Evolutionary conservation across 441 rosid genomes (phyloP).

Genomic region (Euphorbia schlechtendalii): DNA sequence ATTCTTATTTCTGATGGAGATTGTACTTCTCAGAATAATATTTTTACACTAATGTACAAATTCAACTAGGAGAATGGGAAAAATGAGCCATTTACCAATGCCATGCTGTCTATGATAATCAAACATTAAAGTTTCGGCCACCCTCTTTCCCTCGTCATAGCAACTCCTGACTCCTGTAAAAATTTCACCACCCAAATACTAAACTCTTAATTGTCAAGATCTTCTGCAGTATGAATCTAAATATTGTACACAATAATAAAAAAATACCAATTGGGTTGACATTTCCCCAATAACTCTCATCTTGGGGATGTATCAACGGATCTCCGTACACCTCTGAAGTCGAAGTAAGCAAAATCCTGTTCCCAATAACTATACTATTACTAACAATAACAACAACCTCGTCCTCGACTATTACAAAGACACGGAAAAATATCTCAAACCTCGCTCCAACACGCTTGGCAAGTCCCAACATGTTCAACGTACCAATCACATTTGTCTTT

Average conservation of each 20-base stretch:
- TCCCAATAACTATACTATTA: conserved; percentile 11
- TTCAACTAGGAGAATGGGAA: neutral
- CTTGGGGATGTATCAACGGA: conserved; percentile 89
- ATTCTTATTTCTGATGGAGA: conserved; percentile 60
- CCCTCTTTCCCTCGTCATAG: conserved; percentile 97
- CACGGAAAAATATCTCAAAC: conserved; percentile 20
- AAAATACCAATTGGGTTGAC: conserved; percentile 91
- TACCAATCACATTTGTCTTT: conserved; percentile 94
- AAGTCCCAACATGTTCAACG: conserved; percentile 93
- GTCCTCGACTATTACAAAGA: neutral
- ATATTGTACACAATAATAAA: neutral
- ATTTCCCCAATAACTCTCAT: conserved; percentile 97
- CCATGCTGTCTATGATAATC: conserved; percentile 99
- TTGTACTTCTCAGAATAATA: neutral
- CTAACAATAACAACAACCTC: conserved; percentile 1
- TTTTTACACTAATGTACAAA: neutral
- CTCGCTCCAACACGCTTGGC: conserved; percentile 97
- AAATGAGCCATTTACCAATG: conserved; percentile 42
- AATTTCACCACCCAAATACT: too few species aligned
- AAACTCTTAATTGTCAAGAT: too few species aligned
- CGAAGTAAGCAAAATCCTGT: conserved; percentile 88
- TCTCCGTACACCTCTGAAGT: conserved; percentile 99
- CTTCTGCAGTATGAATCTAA: too few species aligned
- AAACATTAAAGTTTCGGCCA: conserved; percentile 96
- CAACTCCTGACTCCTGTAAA: conserved; percentile 74